Percentiles rank a stretch among this genome's conserved stretches.
phyloP scores from a whole-genome alignment of 352 stramenopile genomes.

The Phytophthora fragariaefolia region DNA sequence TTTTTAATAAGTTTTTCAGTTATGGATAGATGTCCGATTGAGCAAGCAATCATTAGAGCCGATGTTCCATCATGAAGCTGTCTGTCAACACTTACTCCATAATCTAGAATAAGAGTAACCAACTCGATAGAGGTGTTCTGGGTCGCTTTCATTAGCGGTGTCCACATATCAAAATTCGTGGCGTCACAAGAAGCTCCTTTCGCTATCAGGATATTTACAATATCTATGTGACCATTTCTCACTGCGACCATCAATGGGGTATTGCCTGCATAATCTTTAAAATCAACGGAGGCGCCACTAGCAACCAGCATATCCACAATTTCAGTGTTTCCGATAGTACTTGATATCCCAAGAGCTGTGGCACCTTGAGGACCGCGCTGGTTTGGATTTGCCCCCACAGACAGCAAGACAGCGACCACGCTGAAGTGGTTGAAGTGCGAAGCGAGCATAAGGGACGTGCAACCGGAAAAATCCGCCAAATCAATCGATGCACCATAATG shows the following conservation, averaged over 20 bases:
- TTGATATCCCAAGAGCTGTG: not conserved
- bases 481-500: not conserved
- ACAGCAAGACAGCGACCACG: not conserved
- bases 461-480: not conserved
- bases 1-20: too few species aligned
- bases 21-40: too few species aligned
- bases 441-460: not conserved
- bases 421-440: not conserved
- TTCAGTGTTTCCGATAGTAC: not conserved
- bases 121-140: too few species aligned
- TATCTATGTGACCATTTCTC: slow-evolving; percentile 7
- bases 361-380: not conserved
- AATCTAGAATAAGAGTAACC: too few species aligned
- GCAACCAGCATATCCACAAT: not conserved
- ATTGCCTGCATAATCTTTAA: not conserved
- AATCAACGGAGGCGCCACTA: not conserved
- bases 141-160: too few species aligned
- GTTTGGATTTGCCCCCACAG: not conserved
- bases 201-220: too few species aligned
- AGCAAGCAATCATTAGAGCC: too few species aligned
- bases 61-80: too few species aligned
- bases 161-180: too few species aligned
- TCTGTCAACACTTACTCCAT: too few species aligned
- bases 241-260: slow-evolving; percentile 3
- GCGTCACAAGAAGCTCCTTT: too few species aligned